Evolutionary conservation across 805 yeast species (phyloP).

Genomic region (Blastobotrys mokoenaii): DNA sequence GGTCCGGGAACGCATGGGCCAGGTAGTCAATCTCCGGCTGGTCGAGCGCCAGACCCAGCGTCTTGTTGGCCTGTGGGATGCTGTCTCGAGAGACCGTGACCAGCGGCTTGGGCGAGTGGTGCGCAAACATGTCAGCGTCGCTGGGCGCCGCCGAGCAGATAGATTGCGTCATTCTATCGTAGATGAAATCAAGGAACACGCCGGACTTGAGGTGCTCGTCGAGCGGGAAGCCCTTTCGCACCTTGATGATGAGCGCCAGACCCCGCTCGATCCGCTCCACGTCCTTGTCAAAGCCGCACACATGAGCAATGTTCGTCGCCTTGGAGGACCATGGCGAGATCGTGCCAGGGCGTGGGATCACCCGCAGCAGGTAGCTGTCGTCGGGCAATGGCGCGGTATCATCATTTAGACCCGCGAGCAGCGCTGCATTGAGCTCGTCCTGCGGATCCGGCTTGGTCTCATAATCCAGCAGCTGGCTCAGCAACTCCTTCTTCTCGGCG

Average conservation of each 20-base stretch:
- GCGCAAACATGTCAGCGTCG: slow-evolving; percentile 63
- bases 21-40: slow-evolving; percentile 87
- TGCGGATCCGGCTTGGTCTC: slow-evolving; percentile 54
- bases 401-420: slow-evolving; percentile 30
- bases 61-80: slow-evolving; percentile 66
- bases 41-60: slow-evolving; percentile 90
- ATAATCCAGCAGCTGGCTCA: slow-evolving; percentile 62
- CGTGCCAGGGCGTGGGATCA: slow-evolving; percentile 90
- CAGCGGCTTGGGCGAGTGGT: slow-evolving; percentile 75
- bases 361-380: slow-evolving; percentile 51
- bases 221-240: slow-evolving; percentile 63
- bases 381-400: slow-evolving; percentile 24
- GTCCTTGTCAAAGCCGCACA: slow-evolving; percentile 67
- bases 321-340: slow-evolving; percentile 99
- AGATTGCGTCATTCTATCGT: slow-evolving; percentile 89
- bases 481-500: slow-evolving; percentile 29
- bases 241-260: slow-evolving; percentile 59
- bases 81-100: slow-evolving; percentile 48
- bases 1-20: slow-evolving; percentile 69
- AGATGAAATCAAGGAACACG: slow-evolving; percentile 60
- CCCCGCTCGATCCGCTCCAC: slow-evolving; percentile 91
- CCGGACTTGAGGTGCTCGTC: slow-evolving; percentile 44
- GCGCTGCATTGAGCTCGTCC: slow-evolving; percentile 37
- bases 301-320: slow-evolving; percentile 89
- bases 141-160: slow-evolving; percentile 51